Evolutionary conservation across 2,329 filamentous ascomycete genomes (phyloP), one percentile per base, ranked within the genome.

Genomic region (Lecanicillium sp.): DNA sequence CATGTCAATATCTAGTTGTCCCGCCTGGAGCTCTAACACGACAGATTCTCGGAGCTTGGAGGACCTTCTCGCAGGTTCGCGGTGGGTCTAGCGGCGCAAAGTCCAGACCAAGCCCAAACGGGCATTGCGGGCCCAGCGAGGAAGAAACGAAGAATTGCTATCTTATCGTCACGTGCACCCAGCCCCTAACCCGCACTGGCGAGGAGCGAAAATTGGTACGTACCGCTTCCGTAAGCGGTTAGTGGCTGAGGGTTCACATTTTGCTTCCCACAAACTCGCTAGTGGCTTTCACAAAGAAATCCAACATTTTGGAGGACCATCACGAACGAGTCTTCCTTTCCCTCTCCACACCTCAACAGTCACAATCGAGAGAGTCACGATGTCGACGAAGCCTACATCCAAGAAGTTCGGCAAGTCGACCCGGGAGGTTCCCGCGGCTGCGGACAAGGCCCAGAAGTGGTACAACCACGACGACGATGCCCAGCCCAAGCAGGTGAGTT

Each of bases 391-490:
- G 79, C 70, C 71, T 60, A 74, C 78, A 72, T 86, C 82, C 64
- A 94, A 95, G 87, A 90, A 85, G 79, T 96, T 95, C 79, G 88
- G 88, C 76, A 92, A 92, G 81, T 87, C 87, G 73, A 85, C 87
- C 75, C 83, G 90, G 76, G 79, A 84, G 70, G 83, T 96, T 69
- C 88, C 86, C 69, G 80, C 85, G 71, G 69, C 77, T 70, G 76
- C 77, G 65, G 81, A 95, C 72, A 94, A 94, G 86, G 90, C 90
- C 62, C 81, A 86, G 79, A 97, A 96, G 78, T 98, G 90, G 87
- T 98, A 98, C 77, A 87, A 88, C 69, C 86, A 87, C 65, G 85
- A 94, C 70, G 90, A 96, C 71, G 85, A 90, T 65, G 66, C 78
- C 66, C 74, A 84, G 72, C 79, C 81, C 62, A 94, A 89, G 81